Evolutionary conservation across 768 basidiomycete species (phyloP).

Genomic region (Cystobasidium onofrii): DNA sequence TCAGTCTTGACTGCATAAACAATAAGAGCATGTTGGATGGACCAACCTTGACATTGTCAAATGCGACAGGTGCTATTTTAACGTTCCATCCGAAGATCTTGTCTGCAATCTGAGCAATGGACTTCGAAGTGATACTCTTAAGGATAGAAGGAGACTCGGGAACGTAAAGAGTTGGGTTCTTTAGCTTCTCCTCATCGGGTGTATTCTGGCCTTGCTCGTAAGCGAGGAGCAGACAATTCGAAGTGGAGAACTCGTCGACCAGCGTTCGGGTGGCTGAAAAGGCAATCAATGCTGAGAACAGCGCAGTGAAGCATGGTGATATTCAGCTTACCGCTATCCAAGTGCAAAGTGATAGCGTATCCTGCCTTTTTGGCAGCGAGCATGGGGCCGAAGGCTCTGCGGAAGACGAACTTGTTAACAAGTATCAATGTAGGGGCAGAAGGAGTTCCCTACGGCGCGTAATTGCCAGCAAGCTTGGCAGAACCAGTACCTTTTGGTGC

Average conservation of each 20-base stretch:
- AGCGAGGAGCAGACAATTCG: constrained; percentile 39
- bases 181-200: constrained; percentile 12
- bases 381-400: constrained; percentile 33
- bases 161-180: constrained; percentile 37
- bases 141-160: constrained; percentile 40
- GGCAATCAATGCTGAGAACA: not conserved
- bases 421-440: not conserved
- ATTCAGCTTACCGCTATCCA: constrained; percentile 25
- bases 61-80: constrained; percentile 35
- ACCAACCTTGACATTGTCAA: constrained; percentile 37
- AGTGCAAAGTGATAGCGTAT: constrained; percentile 42
- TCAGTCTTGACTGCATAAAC: too few relatives aligned
- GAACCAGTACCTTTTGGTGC: constrained; percentile 39
- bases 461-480: constrained; percentile 34
- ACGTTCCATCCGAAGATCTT: constrained; percentile 39
- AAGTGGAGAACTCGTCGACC: constrained; percentile 43
- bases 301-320: not conserved
- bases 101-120: constrained; percentile 38
- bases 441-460: constrained; percentile 13
- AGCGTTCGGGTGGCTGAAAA: constrained; percentile 33
- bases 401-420: not conserved
- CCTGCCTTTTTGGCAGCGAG: constrained; percentile 38
- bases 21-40: too few relatives aligned
- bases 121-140: constrained; percentile 39
- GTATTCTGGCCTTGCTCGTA: not conserved